Evolutionary conservation across 768 basidiomycete genomes (phyloP), one percentile per base, ranked within the genome.

Genomic region (Lactarius trivialis): DNA sequence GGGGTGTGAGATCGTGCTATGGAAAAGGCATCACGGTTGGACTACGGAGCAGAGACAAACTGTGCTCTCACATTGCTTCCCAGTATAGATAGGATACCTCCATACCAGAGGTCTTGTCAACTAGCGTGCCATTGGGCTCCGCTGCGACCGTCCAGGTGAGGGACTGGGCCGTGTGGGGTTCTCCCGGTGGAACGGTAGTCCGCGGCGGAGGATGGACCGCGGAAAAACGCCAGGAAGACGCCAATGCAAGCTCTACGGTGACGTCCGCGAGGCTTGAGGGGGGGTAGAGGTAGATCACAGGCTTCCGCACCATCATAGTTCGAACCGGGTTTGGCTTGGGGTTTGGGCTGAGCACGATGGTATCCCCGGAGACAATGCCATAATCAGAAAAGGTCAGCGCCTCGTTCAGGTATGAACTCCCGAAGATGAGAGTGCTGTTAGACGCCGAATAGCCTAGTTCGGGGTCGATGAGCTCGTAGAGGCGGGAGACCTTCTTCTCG

Each of bases 251-350:
- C 12, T 63, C 37, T 11, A 63, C 39, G 14, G 34, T 50, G 48
- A 63, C 62, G 17, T 60, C 30, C 3, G 45, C 21, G 19, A 63
- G 53, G 26, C 58, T 34, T 6, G 24, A 41, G 3, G 62, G 62
- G 7, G 62, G 53, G n/a, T 26, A 59, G 39, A 59, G 53, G 39
- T 63, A 63, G 45, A 63, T 60, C 34, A 64, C 39, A 11, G 58
- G 63, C 39, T 64, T 63, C 15, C 56, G 7, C 7, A 6, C 7
- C 7, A 11, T 9, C 9, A 5, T n/a, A n/a, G n/a, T 34, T 34
- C 34, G 4, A 6, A 34, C 4, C 34, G 32, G 4, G 4, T 33
- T 33, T 33, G 4, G 34, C 6, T 6, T 9, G 9, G 34, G 34
- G 6, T 34, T 36, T 17, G 56, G 56, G 7, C 7, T 49, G 45